Percentiles rank a stretch among this genome's conserved stretches.
phyloP scores from a whole-genome alignment of 192 early-diverging fungal genomes.

The Dispira simplex region DNA sequence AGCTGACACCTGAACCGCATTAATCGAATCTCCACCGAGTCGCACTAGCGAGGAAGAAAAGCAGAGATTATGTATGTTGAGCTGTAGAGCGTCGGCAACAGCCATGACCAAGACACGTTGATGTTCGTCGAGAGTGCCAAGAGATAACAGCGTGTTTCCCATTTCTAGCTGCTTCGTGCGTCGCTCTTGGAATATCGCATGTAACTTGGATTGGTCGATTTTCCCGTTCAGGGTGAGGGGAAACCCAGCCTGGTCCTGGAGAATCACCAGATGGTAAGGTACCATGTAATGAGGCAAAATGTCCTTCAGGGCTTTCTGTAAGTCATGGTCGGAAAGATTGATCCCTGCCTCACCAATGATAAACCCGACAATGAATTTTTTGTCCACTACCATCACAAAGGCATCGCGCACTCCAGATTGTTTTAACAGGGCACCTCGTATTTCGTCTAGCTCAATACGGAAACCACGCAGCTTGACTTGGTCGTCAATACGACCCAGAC shows the following conservation, averaged over 20 bases:
- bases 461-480: conserved; percentile 5
- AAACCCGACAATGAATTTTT: conserved; percentile 17
- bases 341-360: conserved; percentile 11
- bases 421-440: background rate
- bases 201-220: background rate
- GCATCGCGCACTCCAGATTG: conserved; percentile 14
- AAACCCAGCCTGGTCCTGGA: background rate
- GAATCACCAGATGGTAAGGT: background rate
- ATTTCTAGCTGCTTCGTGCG: no score
- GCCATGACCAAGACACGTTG: no score
- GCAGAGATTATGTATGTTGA: no score
- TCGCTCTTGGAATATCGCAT: no score
- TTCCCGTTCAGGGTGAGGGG: background rate
- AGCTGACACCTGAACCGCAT: conserved; percentile 8
- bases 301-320: no score
- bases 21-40: conserved; percentile 24
- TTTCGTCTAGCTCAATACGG: background rate
- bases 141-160: no score
- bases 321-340: background rate
- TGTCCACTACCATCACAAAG: conserved; percentile 12
- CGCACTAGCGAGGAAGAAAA: background rate
- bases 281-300: background rate
- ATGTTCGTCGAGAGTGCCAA: no score
- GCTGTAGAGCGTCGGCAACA: no score
- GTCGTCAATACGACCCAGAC: background rate